A percentile compares a stretch with the other conserved stretches of the same genome.
phyloP scores from a whole-genome alignment of 2,329 filamentous ascomycete genomes.

The Talaromyces sp. region DNA sequence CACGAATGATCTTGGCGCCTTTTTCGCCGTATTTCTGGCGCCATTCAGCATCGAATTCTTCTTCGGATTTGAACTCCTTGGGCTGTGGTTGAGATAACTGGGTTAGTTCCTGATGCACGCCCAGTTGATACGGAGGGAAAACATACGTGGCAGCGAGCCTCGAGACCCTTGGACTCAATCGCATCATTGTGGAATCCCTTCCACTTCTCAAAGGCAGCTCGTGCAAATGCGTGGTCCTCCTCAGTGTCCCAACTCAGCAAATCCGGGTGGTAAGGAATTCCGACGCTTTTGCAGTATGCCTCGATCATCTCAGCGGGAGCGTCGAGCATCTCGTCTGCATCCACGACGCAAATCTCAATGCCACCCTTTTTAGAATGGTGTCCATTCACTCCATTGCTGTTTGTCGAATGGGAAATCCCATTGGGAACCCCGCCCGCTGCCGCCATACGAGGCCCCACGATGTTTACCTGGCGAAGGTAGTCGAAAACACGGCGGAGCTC shows the following conservation, averaged over 20 bases:
- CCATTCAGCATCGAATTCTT: constrained; percentile 56
- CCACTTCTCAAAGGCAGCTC: constrained; percentile 88
- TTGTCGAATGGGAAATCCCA: constrained; percentile 20
- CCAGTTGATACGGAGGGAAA: not conserved
- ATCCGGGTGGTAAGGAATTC: constrained; percentile 64
- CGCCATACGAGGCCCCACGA: constrained; percentile 65
- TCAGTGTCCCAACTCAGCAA: constrained; percentile 85
- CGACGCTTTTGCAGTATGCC: constrained; percentile 76
- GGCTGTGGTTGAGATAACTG: constrained; percentile 13
- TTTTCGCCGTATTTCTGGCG: constrained; percentile 56
- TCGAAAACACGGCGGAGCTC: constrained; percentile 86
- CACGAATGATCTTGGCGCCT: constrained; percentile 53
- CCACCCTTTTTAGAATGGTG: constrained; percentile 18
- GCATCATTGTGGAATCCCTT: constrained; percentile 95
- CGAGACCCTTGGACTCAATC: constrained; percentile 72
- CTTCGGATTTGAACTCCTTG: constrained; percentile 41
- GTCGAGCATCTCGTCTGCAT: constrained; percentile 91
- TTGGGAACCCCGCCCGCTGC: constrained; percentile 20
- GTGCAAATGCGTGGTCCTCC: constrained; percentile 63
- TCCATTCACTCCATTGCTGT: constrained; percentile 16
- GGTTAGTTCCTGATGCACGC: constrained; percentile 2
- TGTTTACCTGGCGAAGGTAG: constrained; percentile 63
- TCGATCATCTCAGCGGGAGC: constrained; percentile 69
- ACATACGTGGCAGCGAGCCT: constrained; percentile 49
- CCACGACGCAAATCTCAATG: constrained; percentile 74